A percentile compares a stretch with the other conserved stretches of the same genome.
Evolutionary conservation across 306 rosid genomes (phyloP).

Genomic region (Geum urbanum): DNA sequence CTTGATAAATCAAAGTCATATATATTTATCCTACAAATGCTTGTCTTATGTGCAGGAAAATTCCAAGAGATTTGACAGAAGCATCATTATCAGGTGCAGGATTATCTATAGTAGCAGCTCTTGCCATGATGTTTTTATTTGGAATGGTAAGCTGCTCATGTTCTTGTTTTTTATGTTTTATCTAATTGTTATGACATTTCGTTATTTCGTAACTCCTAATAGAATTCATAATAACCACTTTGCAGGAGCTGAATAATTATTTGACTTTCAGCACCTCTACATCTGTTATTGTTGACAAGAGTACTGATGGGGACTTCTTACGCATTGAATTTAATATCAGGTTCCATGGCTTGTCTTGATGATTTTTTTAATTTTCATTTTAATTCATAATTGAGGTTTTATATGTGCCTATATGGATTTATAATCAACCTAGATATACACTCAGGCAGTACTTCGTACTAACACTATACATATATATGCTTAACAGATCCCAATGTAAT

Average conservation of each 20-base stretch:
- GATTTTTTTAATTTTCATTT: neutral
- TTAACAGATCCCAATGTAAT: neutral
- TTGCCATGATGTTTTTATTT: slow-evolving; percentile 77
- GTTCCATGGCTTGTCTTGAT: slow-evolving; percentile 21
- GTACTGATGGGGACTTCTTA: slow-evolving; percentile 80
- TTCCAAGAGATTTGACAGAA: slow-evolving; percentile 97
- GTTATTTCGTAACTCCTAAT: neutral
- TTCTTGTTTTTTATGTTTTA: neutral
- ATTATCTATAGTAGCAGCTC: slow-evolving; percentile 81
- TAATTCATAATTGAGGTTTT: slow-evolving; percentile 4
- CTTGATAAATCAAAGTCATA: neutral
- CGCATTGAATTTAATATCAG: slow-evolving; percentile 87
- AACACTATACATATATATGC: neutral
- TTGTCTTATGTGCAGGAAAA: slow-evolving; percentile 59
- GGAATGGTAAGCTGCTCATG: slow-evolving; percentile 72
- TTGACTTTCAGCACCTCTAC: slow-evolving; percentile 78
- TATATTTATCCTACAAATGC: neutral
- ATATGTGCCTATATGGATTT: neutral
- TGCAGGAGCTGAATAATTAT: slow-evolving; percentile 87
- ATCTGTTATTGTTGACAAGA: slow-evolving; percentile 81
- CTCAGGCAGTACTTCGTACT: neutral
- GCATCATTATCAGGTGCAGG: slow-evolving; percentile 95
- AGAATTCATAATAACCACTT: slow-evolving; percentile 13
- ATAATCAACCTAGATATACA: slow-evolving; percentile 1
- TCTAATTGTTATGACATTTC: neutral